phyloP scores from a whole-genome alignment of 129 eudicot genomes.

The Heracleum sosnowskyi region DNA sequence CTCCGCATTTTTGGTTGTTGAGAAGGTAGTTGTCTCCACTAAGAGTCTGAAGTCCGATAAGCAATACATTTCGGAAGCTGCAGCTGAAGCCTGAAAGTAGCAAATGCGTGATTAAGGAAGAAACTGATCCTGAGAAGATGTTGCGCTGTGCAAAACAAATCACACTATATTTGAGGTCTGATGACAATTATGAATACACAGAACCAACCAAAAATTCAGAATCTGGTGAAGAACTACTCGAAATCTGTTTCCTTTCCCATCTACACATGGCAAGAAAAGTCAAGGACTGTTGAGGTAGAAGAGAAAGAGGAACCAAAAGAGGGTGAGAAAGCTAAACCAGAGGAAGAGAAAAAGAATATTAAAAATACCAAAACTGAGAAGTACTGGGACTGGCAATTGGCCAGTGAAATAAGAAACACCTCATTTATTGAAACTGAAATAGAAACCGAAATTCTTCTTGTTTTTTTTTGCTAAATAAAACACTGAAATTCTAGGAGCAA shows the following conservation, averaged over 20 bases:
- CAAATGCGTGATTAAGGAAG: conserved; percentile 67
- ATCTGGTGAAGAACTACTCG: conserved; percentile 87
- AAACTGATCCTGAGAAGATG: conserved; percentile 74
- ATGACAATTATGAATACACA: too few species aligned
- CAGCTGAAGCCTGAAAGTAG: conserved; percentile 81
- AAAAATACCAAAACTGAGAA: conserved; percentile 89
- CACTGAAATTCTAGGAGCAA: background rate
- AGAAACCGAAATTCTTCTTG: background rate
- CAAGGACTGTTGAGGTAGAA: conserved; percentile 91
- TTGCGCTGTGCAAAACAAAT: too few species aligned
- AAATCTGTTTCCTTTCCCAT: conserved; percentile 93
- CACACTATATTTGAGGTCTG: too few species aligned
- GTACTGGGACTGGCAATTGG: conserved; percentile 97
- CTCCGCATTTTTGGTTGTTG: too few species aligned
- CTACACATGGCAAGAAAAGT: conserved; percentile 95
- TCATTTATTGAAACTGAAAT: too few species aligned
- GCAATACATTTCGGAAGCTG: conserved; percentile 90
- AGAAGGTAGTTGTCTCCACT: conserved; percentile 86
- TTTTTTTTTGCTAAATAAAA: too few species aligned
- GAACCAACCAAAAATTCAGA: too few species aligned
- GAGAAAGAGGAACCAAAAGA: conserved; percentile 85
- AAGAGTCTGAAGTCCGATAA: conserved; percentile 84
- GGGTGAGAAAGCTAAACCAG: conserved; percentile 71
- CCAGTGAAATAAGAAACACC: too few species aligned
- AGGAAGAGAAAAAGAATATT: conserved; percentile 69